Base-by-base conservation (phyloP, 139 green algal species). In the Chlamydomonas urium region DNA sequence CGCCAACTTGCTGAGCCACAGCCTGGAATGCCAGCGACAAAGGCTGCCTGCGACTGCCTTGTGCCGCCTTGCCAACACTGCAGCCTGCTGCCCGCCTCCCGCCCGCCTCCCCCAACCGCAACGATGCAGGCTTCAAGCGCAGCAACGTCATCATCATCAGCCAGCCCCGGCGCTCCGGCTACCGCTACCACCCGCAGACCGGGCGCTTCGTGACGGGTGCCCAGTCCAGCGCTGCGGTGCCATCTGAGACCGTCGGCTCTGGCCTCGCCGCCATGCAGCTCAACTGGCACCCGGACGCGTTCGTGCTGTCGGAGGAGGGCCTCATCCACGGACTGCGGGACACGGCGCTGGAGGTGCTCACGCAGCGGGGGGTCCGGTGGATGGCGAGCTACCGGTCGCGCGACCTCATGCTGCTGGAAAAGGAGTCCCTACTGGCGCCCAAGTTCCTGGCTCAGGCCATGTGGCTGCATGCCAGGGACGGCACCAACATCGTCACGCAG, bases 91-190 rank as follows among this genome's bases (percentile, higher is more conserved):
- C n/a, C n/a, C n/a, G n/a, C n/a, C n/a, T n/a, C n/a, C n/a, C n/a
- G n/a, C n/a, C n/a, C n/a, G n/a, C n/a, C n/a, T n/a, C n/a, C n/a
- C n/a, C n/a, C n/a, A n/a, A n/a, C n/a, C n/a, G n/a, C n/a, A n/a
- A n/a, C n/a, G n/a, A n/a, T n/a, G n/a, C 26, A 63, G 53, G 53
- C 29, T 63, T 77, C 1, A 77, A 77, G 63, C 62, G 45, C 0
- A 61, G 72, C 33, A 72, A 72, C 48, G 45, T 77, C 21, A 66
- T 77, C 61, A 37, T 77, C 24, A 77, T 66, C 0, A 45, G 45
- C 17, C 72, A 77, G 29, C 72, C 60, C 47, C 72, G 72, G 72
- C 72, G 72, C 21, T 67, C 45, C 61, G 72, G 62, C 48, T 77
- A 77, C 63, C 61, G 50, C 14, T 77, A 77, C 72, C 45, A 77